Evolutionary conservation across 1,139 yeast genomes (phyloP), one percentile per base, ranked within the genome.

Genomic region (Hyphopichia khmerensis): DNA sequence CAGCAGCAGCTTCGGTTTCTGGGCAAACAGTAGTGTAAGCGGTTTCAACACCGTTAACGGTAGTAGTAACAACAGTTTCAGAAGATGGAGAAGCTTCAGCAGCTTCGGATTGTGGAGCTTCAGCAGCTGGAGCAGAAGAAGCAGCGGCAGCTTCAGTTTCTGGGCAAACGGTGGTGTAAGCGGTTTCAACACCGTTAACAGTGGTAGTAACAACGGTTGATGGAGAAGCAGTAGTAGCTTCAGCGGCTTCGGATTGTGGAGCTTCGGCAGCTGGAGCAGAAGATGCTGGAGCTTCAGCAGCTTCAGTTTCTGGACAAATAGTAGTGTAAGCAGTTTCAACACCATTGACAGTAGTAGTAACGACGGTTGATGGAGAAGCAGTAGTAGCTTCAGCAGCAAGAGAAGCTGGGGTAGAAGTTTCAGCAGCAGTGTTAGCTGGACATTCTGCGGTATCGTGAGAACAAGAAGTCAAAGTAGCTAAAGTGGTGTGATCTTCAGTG

Each of bases 1-100:
- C 48, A 35, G 49, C 48, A 35, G 35, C 19, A 18, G 33, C 33
- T 18, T 36, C 39, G 47, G 65, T 55, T 43, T 60, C 57, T 46
- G 79, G 79, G 48, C 80, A 76, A 60, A 69, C 62, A 42, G 82
- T 77, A 50, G 80, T 73, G 68, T 70, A 74, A 35, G 58, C 57
- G 36, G 81, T 76, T 43, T 57, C 63, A 35, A 64, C 64, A 43
- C 77, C 80, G 39, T 64, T 53, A 33, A 65, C 64, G 36, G 80
- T 73, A 38, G 65, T 61, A 44, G 78, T 70, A 43, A 72, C 69
- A 35, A 66, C 57, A 30, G 71, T 55, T 46, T 52, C 63, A 35
- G 49, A 43, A 3, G 6, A n/a, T 13, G 39, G 9, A 16, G 46
- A 40, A 38, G 51, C 36, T 27, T 46, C 45, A 19, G 49, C 36